A percentile compares a stretch with the other conserved stretches of the same genome.
Conservation (phyloP, 1,139 yeast genomes). For the Scheffersomyces lignicola region DNA sequence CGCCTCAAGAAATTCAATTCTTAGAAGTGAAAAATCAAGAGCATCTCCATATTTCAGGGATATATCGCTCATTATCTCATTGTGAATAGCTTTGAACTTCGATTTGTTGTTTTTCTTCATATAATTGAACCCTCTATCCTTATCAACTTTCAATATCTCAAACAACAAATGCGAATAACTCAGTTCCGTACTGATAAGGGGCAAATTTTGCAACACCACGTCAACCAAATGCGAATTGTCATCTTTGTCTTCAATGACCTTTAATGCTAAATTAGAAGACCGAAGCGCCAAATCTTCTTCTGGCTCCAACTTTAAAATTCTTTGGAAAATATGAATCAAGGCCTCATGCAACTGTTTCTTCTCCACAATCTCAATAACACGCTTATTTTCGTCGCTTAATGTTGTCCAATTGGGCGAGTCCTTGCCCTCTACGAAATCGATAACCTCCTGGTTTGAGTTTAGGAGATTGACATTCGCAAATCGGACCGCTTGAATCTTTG, state of each 20-base stretch:
- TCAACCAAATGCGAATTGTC: background rate
- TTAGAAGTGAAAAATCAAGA: slow-evolving; percentile 27
- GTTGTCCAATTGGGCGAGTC: slow-evolving; percentile 2
- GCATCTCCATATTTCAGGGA: slow-evolving; percentile 19
- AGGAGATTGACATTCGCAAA: background rate
- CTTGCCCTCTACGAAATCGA: slow-evolving; percentile 4
- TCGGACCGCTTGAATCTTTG: background rate
- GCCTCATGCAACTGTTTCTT: slow-evolving; percentile 8
- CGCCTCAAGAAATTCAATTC: slow-evolving; percentile 39
- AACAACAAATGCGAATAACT: slow-evolving; percentile 16
- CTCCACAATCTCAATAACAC: slow-evolving; percentile 6
- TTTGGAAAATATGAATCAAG: slow-evolving; percentile 10
- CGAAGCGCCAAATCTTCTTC: slow-evolving; percentile 1
- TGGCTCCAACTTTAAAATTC: slow-evolving; percentile 5
- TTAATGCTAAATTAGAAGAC: background rate
- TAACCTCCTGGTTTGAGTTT: slow-evolving; percentile 3
- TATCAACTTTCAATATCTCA: slow-evolving; percentile 29
- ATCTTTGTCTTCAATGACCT: background rate
- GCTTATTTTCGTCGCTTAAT: slow-evolving; percentile 6
- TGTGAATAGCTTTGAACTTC: slow-evolving; percentile 29
- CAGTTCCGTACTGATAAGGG: background rate
- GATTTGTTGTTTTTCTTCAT: slow-evolving; percentile 28
- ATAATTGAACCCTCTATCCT: slow-evolving; percentile 28
- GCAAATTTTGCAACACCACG: background rate
- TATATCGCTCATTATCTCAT: slow-evolving; percentile 32